phyloP scores from a whole-genome alignment of 768 basidiomycete species.

The Termitomyces sp. region DNA sequence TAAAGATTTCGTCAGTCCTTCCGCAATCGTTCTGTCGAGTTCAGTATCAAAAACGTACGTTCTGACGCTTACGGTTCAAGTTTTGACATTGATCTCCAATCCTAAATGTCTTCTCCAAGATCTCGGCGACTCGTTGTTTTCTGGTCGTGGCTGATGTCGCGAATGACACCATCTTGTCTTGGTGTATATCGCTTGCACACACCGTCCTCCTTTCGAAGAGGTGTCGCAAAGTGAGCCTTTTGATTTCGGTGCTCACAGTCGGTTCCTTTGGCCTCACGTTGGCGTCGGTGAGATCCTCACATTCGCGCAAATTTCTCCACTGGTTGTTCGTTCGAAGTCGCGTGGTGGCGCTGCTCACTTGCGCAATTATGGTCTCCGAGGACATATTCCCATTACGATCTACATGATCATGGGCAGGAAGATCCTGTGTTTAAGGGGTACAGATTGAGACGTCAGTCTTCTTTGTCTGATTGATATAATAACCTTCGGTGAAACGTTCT shows the following conservation, averaged over 20 bases:
- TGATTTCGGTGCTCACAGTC: neutral
- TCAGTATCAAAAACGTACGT: neutral
- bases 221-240: conserved; percentile 4
- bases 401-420: neutral
- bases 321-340: neutral
- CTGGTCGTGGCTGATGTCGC: neutral
- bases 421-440: neutral
- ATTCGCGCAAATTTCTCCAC: neutral
- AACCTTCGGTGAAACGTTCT: neutral
- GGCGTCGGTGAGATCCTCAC: neutral
- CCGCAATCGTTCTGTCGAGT: neutral
- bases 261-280: neutral
- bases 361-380: neutral
- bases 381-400: neutral
- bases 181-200: neutral
- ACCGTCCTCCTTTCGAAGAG: neutral
- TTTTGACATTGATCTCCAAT: neutral
- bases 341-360: neutral
- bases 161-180: neutral
- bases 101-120: neutral
- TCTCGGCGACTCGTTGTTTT: neutral
- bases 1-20: neutral
- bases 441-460: neutral
- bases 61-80: neutral
- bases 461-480: neutral